Percentiles rank a stretch among this genome's conserved stretches.
phyloP scores from a whole-genome alignment of 441 rosid genomes.

The Populus hybrid region DNA sequence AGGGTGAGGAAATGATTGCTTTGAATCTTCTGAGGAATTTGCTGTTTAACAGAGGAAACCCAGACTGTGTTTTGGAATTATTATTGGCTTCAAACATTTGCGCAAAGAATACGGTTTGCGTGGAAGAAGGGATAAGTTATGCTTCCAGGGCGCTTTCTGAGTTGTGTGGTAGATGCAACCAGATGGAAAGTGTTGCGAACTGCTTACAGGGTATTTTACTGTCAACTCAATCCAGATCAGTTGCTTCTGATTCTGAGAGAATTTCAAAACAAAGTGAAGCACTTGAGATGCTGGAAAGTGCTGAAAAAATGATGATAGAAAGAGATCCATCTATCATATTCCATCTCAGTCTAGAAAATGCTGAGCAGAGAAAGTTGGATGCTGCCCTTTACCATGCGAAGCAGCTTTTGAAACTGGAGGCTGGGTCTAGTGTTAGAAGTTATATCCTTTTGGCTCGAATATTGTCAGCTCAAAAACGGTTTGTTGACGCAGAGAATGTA shows the following conservation, averaged over 20 bases:
- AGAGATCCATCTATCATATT: conserved; percentile 52
- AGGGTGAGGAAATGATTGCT: conserved; percentile 63
- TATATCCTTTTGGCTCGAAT: conserved; percentile 67
- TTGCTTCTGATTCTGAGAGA: conserved; percentile 57
- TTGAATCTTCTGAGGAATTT: conserved; percentile 67
- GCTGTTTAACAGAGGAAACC: conserved; percentile 48
- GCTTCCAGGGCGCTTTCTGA: conserved; percentile 47
- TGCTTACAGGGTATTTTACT: conserved; percentile 52
- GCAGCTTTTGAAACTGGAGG: conserved; percentile 58
- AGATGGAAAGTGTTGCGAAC: conserved; percentile 49
- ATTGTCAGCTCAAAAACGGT: conserved; percentile 72
- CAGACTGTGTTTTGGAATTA: conserved; percentile 47
- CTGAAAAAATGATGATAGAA: conserved; percentile 40
- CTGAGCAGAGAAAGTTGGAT: conserved; percentile 87
- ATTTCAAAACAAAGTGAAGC: conserved; percentile 49
- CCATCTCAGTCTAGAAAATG: conserved; percentile 67
- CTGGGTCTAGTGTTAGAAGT: conserved; percentile 54
- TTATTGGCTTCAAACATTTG: conserved; percentile 77
- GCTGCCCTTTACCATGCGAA: conserved; percentile 56
- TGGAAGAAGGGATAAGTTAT: conserved; percentile 60
- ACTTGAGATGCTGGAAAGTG: conserved; percentile 50
- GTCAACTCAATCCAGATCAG: conserved; percentile 53
- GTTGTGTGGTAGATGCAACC: conserved; percentile 37
- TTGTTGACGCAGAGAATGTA: conserved; percentile 58
- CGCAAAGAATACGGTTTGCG: conserved; percentile 36